phyloP scores from a whole-genome alignment of 768 basidiomycete species.

The Russula griseocarnosa region DNA sequence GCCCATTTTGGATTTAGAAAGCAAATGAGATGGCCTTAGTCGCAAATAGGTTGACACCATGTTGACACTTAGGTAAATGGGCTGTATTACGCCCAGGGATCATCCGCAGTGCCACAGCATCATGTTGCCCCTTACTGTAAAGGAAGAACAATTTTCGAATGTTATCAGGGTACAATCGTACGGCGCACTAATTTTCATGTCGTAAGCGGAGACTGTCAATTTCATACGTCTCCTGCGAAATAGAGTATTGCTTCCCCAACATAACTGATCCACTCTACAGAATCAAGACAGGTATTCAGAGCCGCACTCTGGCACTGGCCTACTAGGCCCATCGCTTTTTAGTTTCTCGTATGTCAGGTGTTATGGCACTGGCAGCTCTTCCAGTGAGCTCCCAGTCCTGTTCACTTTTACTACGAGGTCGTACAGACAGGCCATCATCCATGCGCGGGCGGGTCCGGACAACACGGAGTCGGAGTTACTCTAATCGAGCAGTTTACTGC shows the following conservation, averaged over 20 bases:
- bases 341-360: background rate
- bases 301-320: background rate
- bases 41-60: background rate
- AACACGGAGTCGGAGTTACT: background rate
- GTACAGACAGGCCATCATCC: too few relatives aligned
- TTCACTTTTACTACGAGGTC: background rate
- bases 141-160: background rate
- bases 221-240: background rate
- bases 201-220: background rate
- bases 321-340: background rate
- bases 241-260: background rate
- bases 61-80: background rate
- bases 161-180: background rate
- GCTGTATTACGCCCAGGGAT: background rate
- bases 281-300: background rate
- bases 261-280: background rate
- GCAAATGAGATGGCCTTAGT: background rate
- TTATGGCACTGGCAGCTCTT: too few relatives aligned
- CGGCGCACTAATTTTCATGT: background rate
- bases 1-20: background rate
- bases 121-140: too few relatives aligned
- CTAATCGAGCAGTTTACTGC: background rate
- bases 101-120: background rate
- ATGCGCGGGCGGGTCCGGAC: background rate
- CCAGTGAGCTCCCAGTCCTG: background rate